A percentile compares a stretch with the other conserved stretches of the same genome.
Conservation (phyloP, 2,329 filamentous ascomycete species). For the Aspergillus viridinutans region DNA sequence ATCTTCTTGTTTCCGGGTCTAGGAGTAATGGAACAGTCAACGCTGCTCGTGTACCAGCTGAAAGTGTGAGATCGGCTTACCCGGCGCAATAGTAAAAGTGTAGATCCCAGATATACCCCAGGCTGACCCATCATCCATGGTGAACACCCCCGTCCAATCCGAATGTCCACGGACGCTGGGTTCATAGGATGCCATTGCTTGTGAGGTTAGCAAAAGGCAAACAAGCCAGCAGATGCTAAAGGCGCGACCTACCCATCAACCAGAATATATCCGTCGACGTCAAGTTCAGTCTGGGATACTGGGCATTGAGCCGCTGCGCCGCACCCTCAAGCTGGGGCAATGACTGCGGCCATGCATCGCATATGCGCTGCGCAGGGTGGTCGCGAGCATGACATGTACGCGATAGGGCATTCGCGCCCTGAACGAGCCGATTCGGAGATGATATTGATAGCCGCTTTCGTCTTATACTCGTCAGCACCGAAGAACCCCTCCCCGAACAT, state of each 20-base stretch:
- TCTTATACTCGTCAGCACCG: conserved; percentile 17
- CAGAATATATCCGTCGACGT: conserved; percentile 15
- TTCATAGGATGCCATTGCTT: conserved; percentile 19
- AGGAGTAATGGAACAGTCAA: neutral
- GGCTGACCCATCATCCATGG: conserved; percentile 19
- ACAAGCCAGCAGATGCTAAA: neutral
- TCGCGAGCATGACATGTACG: conserved; percentile 13
- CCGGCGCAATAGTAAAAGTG: conserved; percentile 20
- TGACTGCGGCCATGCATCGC: conserved; percentile 5
- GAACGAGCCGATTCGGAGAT: conserved; percentile 16
- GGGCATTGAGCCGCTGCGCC: conserved; percentile 16
- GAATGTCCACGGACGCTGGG: conserved; percentile 17
- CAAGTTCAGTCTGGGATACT: conserved; percentile 17
- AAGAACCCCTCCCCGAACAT: conserved; percentile 22
- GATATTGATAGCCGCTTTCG: conserved; percentile 19
- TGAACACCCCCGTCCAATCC: conserved; percentile 21
- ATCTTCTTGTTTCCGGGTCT: conserved; percentile 17
- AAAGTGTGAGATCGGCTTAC: conserved; percentile 2
- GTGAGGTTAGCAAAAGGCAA: neutral
- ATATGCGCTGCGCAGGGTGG: conserved; percentile 4
- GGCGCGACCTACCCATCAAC: conserved; percentile 15
- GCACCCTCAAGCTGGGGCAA: conserved; percentile 15
- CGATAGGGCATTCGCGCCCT: conserved; percentile 20
- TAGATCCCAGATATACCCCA: conserved; percentile 16
- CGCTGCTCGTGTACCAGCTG: no score